Percentiles rank a stretch among this genome's conserved stretches.
These are phyloP conservation scores for Chlorella sp. DNA, from an alignment of 139 green algal species.

Conservation along the genomic window DNA sequence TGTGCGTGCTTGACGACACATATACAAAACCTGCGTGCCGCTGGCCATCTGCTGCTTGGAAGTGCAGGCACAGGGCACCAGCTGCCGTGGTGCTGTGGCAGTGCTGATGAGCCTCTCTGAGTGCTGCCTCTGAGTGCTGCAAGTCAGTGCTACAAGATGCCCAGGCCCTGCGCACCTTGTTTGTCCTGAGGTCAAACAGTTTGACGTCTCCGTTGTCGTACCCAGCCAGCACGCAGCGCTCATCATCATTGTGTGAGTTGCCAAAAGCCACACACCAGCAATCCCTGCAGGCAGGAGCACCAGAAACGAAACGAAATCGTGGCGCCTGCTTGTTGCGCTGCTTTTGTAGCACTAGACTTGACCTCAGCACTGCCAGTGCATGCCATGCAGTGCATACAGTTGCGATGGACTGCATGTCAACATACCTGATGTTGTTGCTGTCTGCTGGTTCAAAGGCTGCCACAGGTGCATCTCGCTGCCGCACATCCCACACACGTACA, in stretches of 20 bases:
- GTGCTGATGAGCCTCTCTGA: too few species aligned
- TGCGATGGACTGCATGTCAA: too few species aligned
- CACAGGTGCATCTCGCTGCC: slow-evolving; percentile 69
- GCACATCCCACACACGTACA: slow-evolving; percentile 83
- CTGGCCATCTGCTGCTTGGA: slow-evolving; percentile 59
- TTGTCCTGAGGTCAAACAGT: slow-evolving; percentile 76
- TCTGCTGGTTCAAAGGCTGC: slow-evolving; percentile 75
- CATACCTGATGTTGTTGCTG: slow-evolving; percentile 47
- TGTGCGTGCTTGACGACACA: not conserved
- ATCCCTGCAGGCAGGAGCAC: too few species aligned
- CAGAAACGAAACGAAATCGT: too few species aligned
- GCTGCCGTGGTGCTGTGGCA: too few species aligned
- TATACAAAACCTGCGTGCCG: not conserved
- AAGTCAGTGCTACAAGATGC: too few species aligned
- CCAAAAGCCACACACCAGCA: slow-evolving; percentile 73
- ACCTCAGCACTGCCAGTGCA: too few species aligned
- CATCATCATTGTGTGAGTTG: slow-evolving; percentile 76
- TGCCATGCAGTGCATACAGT: too few species aligned
- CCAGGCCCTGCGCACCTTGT: slow-evolving; percentile 39
- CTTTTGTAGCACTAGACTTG: too few species aligned
- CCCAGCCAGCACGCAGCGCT: slow-evolving; percentile 78
- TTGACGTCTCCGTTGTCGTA: slow-evolving; percentile 87
- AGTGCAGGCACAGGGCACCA: too few species aligned
- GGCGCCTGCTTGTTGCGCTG: too few species aligned
- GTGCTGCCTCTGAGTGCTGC: too few species aligned